Percentiles rank a stretch among this genome's conserved stretches.
Evolutionary conservation across 2,329 filamentous ascomycete species (phyloP).

Genomic region (Macrophomina tecta): DNA sequence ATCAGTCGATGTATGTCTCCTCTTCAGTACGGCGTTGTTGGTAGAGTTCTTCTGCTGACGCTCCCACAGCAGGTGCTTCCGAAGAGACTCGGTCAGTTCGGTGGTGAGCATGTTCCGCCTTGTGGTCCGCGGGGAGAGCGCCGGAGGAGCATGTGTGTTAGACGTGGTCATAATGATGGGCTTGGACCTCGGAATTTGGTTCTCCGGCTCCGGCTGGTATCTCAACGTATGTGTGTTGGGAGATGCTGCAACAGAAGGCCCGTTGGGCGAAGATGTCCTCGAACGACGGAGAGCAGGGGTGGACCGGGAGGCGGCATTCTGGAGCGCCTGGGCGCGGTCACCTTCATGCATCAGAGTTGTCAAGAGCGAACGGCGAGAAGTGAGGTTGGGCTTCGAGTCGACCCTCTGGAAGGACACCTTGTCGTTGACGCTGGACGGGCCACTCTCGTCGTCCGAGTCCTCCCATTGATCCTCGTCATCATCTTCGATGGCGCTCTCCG

Average conservation of each 20-base stretch:
- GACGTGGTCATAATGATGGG: constrained; percentile 78
- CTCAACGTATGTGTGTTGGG: constrained; percentile 52
- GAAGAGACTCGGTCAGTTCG: constrained; percentile 90
- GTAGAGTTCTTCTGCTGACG: constrained; percentile 92
- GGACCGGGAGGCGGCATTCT: constrained; percentile 66
- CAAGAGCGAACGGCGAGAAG: constrained; percentile 85
- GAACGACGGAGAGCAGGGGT: constrained; percentile 62
- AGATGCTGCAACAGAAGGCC: constrained; percentile 66
- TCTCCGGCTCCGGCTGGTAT: constrained; percentile 57
- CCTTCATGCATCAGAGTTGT: constrained; percentile 87
- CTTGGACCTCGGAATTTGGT: constrained; percentile 70
- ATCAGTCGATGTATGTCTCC: constrained; percentile 82
- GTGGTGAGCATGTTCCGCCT: constrained; percentile 94
- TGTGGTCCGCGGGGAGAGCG: constrained; percentile 88
- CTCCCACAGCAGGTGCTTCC: constrained; percentile 92
- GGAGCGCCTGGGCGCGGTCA: constrained; percentile 72
- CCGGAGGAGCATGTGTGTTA: constrained; percentile 69
- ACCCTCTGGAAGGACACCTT: constrained; percentile 86
- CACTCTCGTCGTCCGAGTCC: constrained; percentile 74
- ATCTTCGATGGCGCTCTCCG: constrained; percentile 65
- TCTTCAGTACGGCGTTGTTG: constrained; percentile 85
- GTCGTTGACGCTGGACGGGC: constrained; percentile 81
- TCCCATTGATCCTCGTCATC: constrained; percentile 63
- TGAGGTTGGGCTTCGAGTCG: constrained; percentile 83
- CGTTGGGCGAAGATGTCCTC: constrained; percentile 73